Evolutionary conservation across 306 rosid genomes (phyloP).

Genomic region (Hippophae tibetana): DNA sequence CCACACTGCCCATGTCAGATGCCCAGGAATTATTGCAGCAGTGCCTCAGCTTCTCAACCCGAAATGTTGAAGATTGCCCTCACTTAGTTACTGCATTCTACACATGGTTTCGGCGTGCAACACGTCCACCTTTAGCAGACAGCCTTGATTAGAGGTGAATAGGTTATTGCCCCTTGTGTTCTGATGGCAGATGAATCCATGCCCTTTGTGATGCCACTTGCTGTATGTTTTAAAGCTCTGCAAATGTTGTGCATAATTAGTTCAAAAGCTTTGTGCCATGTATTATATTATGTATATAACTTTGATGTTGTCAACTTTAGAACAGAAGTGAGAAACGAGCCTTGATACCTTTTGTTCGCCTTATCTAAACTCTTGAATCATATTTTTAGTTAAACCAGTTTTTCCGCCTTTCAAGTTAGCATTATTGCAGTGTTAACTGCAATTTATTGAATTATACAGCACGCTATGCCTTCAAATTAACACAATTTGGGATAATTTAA

Average conservation of each 20-base stretch:
- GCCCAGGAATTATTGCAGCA: slow-evolving; percentile 74
- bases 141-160: slow-evolving; percentile 12
- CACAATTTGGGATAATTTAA: no score
- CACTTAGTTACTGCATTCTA: slow-evolving; percentile 77
- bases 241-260: slow-evolving; percentile 31
- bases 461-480: no score
- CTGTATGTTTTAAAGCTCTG: slow-evolving; percentile 3
- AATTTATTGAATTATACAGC: no score
- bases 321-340: no score
- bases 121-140: slow-evolving; percentile 31
- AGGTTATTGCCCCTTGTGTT: slow-evolving; percentile 1
- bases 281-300: slow-evolving; percentile 11
- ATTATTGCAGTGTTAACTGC: no score
- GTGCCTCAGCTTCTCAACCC: slow-evolving; percentile 80
- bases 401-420: no score
- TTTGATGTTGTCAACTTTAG: not conserved
- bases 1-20: slow-evolving; percentile 84
- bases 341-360: no score
- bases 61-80: slow-evolving; percentile 79
- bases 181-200: not conserved
- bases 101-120: slow-evolving; percentile 92
- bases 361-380: no score
- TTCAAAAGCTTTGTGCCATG: slow-evolving; percentile 17
- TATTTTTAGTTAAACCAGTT: no score
- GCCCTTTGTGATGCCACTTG: not conserved